Evolutionary conservation across 2,329 filamentous ascomycete genomes (phyloP), one percentile per base, ranked within the genome.

Genomic region (Tolypocladium capitatum): DNA sequence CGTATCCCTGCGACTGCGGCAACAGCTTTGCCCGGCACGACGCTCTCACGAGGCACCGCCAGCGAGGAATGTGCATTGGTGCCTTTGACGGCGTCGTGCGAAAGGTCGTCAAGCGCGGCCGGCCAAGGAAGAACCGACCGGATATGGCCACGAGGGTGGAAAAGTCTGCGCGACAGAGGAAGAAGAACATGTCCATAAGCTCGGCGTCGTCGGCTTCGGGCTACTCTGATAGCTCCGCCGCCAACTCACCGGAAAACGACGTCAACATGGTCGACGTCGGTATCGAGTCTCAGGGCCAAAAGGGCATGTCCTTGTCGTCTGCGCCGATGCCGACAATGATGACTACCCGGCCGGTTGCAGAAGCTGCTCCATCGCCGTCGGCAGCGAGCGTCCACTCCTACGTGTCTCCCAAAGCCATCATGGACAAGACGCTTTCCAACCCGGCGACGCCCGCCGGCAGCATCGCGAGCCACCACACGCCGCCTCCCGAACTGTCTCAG

Each of bases 11-110:
- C 68, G 82, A 88, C 53, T 98, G 92, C 62, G 89, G 91, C 49
- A 94, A 94, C 66, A 88, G 84, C 55, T 98, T 98, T 63, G 91
- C 91, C 32, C 81, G 92, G 48, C 91, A 97, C 60, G 92, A 98
- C 63, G 92, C 92, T 16, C 76, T 98, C 46, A 97, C 92, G 21
- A 80, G 92, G 48, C 92, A 98, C 63, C 81, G 90, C 47, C 92
- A 97, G 65, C 83, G 92, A 36, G 92, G 91, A 47, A 95, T 96
- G 86, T 98, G 92, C 66, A 84, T 92, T 48, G 92, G 92, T 48
- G 91, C 89, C 5, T 94, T 97, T 58, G 88, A 94, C 53, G 90
- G 90, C 35, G 70, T 78, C 14, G 75, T 78, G 7, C 70, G 76
- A 45, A 80, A 79, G 60, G 68, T 73, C 7, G 76, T 76, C 40